A percentile compares a stretch with the other conserved stretches of the same genome.
phyloP scores from a whole-genome alignment of 495 filamentous ascomycete genomes.

The Neurospora pannonica region DNA sequence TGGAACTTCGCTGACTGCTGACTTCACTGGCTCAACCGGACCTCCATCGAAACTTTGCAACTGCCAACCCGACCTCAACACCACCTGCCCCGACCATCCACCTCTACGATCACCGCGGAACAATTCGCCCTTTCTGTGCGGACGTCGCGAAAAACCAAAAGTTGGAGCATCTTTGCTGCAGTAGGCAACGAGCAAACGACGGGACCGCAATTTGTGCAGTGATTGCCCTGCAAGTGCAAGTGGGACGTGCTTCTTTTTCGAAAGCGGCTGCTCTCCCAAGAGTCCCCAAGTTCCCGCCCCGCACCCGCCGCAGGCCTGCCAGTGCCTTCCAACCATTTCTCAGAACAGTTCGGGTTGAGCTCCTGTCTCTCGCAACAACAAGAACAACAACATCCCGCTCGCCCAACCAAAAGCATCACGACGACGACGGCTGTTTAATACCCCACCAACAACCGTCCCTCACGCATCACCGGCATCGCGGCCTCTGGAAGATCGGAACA shows the following conservation, averaged over 20 bases:
- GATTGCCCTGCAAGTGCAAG: not conserved
- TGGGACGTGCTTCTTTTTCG: not conserved
- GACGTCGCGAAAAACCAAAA: not conserved
- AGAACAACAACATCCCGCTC: not conserved
- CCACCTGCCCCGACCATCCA: not conserved
- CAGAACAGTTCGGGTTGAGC: not conserved
- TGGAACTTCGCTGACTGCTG: not conserved
- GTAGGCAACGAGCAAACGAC: not conserved
- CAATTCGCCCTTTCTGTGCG: not conserved
- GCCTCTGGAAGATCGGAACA: constrained; percentile 1
- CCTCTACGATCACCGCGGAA: not conserved
- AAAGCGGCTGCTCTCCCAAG: not conserved
- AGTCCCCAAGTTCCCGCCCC: not conserved
- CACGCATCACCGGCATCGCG: not conserved
- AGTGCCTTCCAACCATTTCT: not conserved
- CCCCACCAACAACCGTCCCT: not conserved
- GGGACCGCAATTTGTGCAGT: not conserved
- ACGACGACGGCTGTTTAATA: not conserved
- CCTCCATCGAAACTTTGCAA: not conserved
- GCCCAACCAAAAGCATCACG: not conserved
- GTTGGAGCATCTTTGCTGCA: not conserved
- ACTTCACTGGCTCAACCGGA: not conserved
- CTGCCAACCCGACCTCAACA: not conserved
- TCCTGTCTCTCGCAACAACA: not conserved
- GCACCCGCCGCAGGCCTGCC: not conserved